A percentile compares a stretch with the other conserved stretches of the same genome.
These are phyloP conservation scores for Chaetomium cochliodes DNA, from an alignment of 495 filamentous ascomycete genomes.

Conservation along the genomic window DNA sequence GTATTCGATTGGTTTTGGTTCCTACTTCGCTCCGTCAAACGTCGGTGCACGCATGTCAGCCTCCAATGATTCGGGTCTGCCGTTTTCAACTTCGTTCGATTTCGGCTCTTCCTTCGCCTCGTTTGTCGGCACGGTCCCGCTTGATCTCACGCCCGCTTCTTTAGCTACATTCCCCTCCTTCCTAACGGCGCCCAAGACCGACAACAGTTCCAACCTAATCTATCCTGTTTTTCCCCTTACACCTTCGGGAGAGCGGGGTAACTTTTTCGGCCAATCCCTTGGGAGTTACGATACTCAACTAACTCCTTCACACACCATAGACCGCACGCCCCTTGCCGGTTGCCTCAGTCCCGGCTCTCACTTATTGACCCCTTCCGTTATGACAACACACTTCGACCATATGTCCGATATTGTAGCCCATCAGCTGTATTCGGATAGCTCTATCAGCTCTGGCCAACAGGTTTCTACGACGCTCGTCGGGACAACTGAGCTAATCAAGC, in stretches of 20 bases:
- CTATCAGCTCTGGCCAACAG: not conserved
- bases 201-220: not conserved
- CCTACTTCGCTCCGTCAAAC: not conserved
- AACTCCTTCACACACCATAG: slow-evolving; percentile 1
- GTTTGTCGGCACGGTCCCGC: not conserved
- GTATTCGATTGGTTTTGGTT: not conserved
- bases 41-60: not conserved
- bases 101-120: not conserved
- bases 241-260: not conserved
- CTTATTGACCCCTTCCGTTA: not conserved
- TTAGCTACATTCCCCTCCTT: not conserved
- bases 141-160: not conserved
- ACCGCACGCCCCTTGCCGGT: not conserved
- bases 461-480: slow-evolving; percentile 3
- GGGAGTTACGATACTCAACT: not conserved
- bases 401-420: not conserved
- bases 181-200: slow-evolving; percentile 1
- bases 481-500: not conserved
- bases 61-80: not conserved
- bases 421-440: not conserved
- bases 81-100: not conserved
- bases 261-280: not conserved
- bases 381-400: not conserved
- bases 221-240: not conserved
- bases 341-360: not conserved